A percentile compares a stretch with the other conserved stretches of the same genome.
phyloP scores from a whole-genome alignment of 768 basidiomycete species.

The Gautieria morchelliformis region DNA sequence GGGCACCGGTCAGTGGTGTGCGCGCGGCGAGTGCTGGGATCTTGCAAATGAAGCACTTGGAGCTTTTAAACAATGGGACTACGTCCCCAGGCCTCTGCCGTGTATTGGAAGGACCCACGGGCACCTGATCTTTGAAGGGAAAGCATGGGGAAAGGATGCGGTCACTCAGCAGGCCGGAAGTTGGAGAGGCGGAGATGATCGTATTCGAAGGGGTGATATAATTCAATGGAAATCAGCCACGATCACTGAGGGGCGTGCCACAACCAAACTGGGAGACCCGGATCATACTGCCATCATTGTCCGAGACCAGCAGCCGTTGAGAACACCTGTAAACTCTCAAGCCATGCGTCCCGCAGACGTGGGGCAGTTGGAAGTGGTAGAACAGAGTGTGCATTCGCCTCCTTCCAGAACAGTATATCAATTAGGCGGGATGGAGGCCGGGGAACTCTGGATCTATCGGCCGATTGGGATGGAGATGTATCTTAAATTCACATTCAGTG shows the following conservation, averaged over 20 bases:
- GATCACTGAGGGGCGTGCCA: constrained; percentile 18
- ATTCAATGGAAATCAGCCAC: constrained; percentile 40
- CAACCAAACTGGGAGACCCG: constrained; percentile 33
- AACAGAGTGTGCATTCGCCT: constrained; percentile 37
- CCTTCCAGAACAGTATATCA: constrained; percentile 35
- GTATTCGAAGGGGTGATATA: constrained; percentile 44
- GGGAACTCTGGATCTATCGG: constrained; percentile 51
- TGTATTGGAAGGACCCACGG: constrained; percentile 45
- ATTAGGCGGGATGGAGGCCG: constrained; percentile 33
- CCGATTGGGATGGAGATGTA: constrained; percentile 24
- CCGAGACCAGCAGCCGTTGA: constrained; percentile 25
- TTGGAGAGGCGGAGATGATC: constrained; percentile 44
- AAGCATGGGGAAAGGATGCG: constrained; percentile 22
- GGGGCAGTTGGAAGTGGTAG: constrained; percentile 38
- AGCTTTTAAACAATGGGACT: constrained; percentile 31
- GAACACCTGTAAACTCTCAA: constrained; percentile 24
- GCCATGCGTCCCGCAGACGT: constrained; percentile 31
- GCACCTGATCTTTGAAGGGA: constrained; percentile 39
- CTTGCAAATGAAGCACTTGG: constrained; percentile 41
- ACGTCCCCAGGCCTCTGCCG: constrained; percentile 36
- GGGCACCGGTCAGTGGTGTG: constrained; percentile 33
- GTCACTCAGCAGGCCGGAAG: constrained; percentile 24
- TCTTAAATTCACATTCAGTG: background rate
- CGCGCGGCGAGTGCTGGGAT: constrained; percentile 52
- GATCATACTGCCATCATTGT: constrained; percentile 48